A percentile compares a stretch with the other conserved stretches of the same genome.
Evolutionary conservation across 31 red algal genomes (phyloP).

Genomic region (Asparagopsis taxiformis): DNA sequence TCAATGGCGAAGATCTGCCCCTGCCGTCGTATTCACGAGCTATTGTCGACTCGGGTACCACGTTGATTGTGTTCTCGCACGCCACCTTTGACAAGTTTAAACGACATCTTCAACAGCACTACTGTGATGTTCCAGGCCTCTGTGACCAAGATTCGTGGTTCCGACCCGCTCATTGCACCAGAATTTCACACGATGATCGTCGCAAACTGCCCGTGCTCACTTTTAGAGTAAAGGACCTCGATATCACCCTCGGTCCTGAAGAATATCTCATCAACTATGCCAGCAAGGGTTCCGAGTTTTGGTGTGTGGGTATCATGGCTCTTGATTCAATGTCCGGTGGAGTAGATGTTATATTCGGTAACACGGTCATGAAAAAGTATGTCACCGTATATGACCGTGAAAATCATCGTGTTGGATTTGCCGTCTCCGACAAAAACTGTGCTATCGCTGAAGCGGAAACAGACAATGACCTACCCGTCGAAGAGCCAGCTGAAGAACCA

Average conservation of each 20-base stretch:
- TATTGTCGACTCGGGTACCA: constrained; percentile 92
- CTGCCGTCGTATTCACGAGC: constrained; percentile 49
- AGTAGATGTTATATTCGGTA: constrained; percentile 78
- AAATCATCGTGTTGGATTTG: constrained; percentile 72
- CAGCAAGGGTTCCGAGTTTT: constrained; percentile 54
- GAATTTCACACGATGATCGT: constrained; percentile 42
- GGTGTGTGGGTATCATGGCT: constrained; percentile 85
- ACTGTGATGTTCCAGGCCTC: constrained; percentile 81
- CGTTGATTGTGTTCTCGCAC: constrained; percentile 79
- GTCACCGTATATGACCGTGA: constrained; percentile 79
- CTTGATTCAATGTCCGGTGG: constrained; percentile 74
- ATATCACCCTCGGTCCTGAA: constrained; percentile 41
- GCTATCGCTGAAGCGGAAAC: not conserved
- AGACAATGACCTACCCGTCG: constrained; percentile 3
- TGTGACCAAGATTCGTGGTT: constrained; percentile 73
- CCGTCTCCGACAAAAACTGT: constrained; percentile 58
- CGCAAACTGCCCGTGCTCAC: constrained; percentile 38
- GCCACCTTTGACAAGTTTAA: constrained; percentile 54
- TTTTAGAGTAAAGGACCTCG: constrained; percentile 46
- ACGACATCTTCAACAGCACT: constrained; percentile 64
- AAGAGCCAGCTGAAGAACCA: no score
- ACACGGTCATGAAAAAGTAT: constrained; percentile 92
- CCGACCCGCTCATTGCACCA: constrained; percentile 57
- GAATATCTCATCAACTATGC: constrained; percentile 82
- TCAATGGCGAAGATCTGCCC: constrained; percentile 46